Conservation (phyloP, 1,284 basidiomycete species). For the Neonothopanus nambi region DNA sequence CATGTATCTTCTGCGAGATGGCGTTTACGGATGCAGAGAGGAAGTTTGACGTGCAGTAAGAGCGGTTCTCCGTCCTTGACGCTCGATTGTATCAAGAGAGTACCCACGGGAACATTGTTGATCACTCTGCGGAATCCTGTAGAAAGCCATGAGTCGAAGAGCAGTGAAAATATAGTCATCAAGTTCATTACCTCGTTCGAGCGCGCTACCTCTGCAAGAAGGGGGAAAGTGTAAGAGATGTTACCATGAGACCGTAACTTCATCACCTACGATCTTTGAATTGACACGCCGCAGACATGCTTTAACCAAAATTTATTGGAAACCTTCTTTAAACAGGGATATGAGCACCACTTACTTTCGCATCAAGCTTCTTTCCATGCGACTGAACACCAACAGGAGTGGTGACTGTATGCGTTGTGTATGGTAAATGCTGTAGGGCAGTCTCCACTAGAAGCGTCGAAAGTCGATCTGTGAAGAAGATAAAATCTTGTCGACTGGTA, state of each 20-base stretch:
- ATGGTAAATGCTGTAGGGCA: conserved; percentile 82
- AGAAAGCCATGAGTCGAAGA: neutral
- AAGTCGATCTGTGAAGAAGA: conserved; percentile 86
- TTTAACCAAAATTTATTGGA: conserved; percentile 23
- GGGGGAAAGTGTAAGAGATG: neutral
- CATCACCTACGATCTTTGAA: conserved; percentile 71
- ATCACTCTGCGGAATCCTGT: conserved; percentile 81
- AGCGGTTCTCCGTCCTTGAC: conserved; percentile 85
- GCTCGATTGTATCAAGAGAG: conserved; percentile 90
- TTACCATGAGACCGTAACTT: neutral
- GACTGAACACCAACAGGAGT: conserved; percentile 68
- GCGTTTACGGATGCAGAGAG: conserved; percentile 66
- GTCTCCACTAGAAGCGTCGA: conserved; percentile 85
- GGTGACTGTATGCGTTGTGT: conserved; percentile 57
- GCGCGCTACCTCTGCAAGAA: conserved; percentile 72
- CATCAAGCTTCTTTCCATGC: conserved; percentile 64
- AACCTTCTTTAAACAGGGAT: conserved; percentile 8
- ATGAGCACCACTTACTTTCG: conserved; percentile 40
- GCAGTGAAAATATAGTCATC: no score
- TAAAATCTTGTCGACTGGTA: conserved; percentile 81
- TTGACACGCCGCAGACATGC: conserved; percentile 82
- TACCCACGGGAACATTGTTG: conserved; percentile 85
- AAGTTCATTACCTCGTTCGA: conserved; percentile 63
- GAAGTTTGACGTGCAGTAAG: conserved; percentile 82
- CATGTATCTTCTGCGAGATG: conserved; percentile 68